phyloP scores from a whole-genome alignment of 2,329 filamentous ascomycete genomes.

The Paecilomyces variotii region DNA sequence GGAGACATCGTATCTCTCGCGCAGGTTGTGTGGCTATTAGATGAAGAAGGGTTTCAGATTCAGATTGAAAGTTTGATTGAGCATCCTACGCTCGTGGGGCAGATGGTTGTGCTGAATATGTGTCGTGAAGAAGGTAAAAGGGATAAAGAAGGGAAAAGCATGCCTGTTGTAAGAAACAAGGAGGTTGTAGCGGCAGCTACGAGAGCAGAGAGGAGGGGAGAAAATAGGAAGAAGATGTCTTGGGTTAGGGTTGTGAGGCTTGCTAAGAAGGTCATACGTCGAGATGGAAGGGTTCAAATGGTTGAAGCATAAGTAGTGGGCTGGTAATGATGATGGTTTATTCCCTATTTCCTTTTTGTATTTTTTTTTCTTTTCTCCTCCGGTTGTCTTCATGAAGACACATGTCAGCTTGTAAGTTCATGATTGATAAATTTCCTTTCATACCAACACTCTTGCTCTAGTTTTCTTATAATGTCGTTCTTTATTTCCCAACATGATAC shows the following conservation, averaged over 20 bases:
- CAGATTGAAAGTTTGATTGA: conserved; percentile 33
- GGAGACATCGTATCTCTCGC: conserved; percentile 36
- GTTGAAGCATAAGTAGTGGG: neutral
- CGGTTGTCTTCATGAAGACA: too few species aligned
- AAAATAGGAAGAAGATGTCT: neutral
- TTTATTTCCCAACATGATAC: too few species aligned
- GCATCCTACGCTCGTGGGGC: conserved; percentile 33
- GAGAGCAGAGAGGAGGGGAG: neutral
- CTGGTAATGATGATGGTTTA: neutral
- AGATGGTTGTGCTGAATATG: conserved; percentile 29
- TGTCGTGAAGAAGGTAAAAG: conserved; percentile 12
- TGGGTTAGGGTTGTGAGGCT: conserved; percentile 20
- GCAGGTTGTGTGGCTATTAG: conserved; percentile 33
- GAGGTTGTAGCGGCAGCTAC: conserved; percentile 2
- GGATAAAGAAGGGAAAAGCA: conserved; percentile 11
- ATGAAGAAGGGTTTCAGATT: conserved; percentile 32
- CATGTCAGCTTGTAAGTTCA: too few species aligned
- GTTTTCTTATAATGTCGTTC: too few species aligned
- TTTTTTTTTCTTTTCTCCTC: neutral
- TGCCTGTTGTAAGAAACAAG: conserved; percentile 12
- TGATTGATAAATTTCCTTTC: too few species aligned
- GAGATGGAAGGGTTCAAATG: neutral
- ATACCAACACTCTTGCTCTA: too few species aligned
- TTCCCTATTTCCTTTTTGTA: neutral
- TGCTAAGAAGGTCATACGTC: conserved; percentile 15